phyloP scores from a whole-genome alignment of 164 flowering plant species.

The Tetrastigma voinierianum region DNA sequence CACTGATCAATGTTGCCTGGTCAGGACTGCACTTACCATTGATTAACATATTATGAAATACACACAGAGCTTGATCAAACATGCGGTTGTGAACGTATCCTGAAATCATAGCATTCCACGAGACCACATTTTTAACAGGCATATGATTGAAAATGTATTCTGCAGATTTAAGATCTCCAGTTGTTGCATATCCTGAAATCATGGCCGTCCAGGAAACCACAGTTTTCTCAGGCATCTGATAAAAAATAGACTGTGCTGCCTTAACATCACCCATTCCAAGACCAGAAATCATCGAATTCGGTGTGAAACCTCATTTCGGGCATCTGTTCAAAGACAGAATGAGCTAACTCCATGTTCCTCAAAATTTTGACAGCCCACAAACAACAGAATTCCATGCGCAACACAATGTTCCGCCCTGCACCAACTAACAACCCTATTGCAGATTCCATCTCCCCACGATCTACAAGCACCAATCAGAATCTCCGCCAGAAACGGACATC shows the following conservation, averaged over 20 bases:
- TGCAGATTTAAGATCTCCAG: conserved; percentile 36
- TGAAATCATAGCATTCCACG: conserved; percentile 59
- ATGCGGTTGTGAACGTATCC: conserved; percentile 40
- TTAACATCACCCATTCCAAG: conserved; percentile 30
- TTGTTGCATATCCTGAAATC: conserved; percentile 37
- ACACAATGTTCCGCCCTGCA: conserved; percentile 40
- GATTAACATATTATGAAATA: conserved; percentile 40
- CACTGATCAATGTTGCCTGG: conserved; percentile 40
- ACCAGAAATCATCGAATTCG: conserved; percentile 46
- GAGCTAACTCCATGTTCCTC: conserved; percentile 40
- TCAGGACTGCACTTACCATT: conserved; percentile 42
- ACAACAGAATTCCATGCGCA: conserved; percentile 43
- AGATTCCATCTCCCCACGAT: conserved; percentile 22
- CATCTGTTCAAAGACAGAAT: conserved; percentile 37
- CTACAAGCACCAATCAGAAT: conserved; percentile 36
- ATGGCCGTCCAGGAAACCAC: conserved; percentile 52
- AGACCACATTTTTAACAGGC: conserved; percentile 43
- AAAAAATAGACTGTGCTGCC: conserved; percentile 34
- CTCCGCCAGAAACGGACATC: conserved; percentile 49
- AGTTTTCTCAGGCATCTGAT: conserved; percentile 41
- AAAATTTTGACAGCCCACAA: conserved; percentile 27
- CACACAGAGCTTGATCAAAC: conserved; percentile 41
- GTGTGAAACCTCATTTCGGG: conserved; percentile 37
- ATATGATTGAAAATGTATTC: conserved; percentile 27
- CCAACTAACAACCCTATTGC: conserved; percentile 35